These are phyloP conservation scores for Trypanosoma scelopori DNA, from an alignment of 208 protist genomes.

Conservation along the genomic window DNA sequence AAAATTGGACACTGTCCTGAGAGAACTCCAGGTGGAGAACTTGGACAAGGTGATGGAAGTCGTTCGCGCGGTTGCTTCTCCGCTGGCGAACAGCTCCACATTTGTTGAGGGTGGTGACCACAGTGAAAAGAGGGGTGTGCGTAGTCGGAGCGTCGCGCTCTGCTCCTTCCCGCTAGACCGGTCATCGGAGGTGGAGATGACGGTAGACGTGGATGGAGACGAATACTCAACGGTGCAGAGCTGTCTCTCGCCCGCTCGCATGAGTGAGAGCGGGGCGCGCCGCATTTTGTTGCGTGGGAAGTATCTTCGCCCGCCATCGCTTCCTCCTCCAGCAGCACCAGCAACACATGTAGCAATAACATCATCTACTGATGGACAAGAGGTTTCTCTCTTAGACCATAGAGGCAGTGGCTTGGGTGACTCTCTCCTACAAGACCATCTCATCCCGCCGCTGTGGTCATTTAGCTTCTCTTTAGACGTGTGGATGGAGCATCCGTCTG, in stretches of 20 bases:
- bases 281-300: slow-evolving; percentile 23
- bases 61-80: slow-evolving; percentile 3
- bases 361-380: neutral
- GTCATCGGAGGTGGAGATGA: neutral
- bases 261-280: neutral
- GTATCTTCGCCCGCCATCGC: neutral
- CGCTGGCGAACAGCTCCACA: neutral
- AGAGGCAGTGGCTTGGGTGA: slow-evolving; percentile 3
- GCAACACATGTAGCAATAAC: neutral
- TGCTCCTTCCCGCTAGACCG: neutral
- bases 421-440: neutral
- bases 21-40: slow-evolving; percentile 49
- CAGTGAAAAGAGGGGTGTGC: neutral
- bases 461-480: slow-evolving; percentile 50
- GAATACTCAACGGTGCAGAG: slow-evolving; percentile 13
- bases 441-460: neutral
- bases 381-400: neutral
- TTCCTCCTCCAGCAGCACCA: neutral
- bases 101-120: neutral
- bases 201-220: neutral
- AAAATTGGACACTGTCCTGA: slow-evolving; percentile 36
- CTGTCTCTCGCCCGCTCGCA: neutral
- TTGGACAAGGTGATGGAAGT: slow-evolving; percentile 8
- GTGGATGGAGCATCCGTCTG: slow-evolving; percentile 32
- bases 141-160: neutral